phyloP scores from a whole-genome alignment of 176 grass and related monocot species.

The Alloteropsis semialata region DNA sequence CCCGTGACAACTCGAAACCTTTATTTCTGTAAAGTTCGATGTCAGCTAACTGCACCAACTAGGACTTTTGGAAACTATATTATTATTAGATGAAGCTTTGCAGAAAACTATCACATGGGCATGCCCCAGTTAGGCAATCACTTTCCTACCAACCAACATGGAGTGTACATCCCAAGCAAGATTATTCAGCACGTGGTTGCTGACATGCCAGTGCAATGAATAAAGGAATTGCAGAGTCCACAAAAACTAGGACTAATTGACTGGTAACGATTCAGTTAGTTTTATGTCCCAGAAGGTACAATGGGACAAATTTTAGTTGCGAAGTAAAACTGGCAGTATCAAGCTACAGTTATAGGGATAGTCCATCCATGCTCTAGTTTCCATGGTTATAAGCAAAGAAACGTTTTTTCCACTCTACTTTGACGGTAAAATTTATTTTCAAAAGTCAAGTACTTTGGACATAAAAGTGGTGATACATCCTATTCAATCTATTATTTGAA shows the following conservation, averaged over 20 bases:
- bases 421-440: background rate
- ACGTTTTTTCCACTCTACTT: background rate
- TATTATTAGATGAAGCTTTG: background rate
- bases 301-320: background rate
- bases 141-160: constrained; percentile 16
- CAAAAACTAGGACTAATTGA: background rate
- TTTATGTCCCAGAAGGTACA: background rate
- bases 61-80: background rate
- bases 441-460: background rate
- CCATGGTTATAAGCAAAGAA: background rate
- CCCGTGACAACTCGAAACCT: background rate
- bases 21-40: background rate
- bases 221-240: background rate
- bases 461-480: background rate
- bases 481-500: background rate
- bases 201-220: background rate
- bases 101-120: constrained; percentile 1
- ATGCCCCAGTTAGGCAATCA: constrained; percentile 26
- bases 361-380: background rate
- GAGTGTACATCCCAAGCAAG: background rate
- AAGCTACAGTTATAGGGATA: background rate
- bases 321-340: background rate
- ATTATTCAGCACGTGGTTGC: background rate
- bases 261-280: background rate
- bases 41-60: background rate